Percentiles rank a stretch among this genome's conserved stretches.
Evolutionary conservation across 78 protist species (phyloP).

Genomic region (Dictyostelium brefeldianum): DNA sequence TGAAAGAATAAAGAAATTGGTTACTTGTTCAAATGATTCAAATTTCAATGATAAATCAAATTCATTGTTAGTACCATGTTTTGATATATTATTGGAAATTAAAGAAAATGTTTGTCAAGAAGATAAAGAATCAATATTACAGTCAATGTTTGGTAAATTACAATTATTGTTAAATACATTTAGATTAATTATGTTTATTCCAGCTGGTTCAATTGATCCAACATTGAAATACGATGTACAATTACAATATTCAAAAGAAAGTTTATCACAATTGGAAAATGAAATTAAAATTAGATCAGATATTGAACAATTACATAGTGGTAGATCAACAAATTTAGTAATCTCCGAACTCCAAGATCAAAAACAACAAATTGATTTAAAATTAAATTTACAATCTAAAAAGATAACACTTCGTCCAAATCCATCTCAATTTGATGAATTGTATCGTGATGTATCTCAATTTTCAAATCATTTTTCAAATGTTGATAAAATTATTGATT

Average conservation of each 20-base stretch:
- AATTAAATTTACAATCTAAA: constrained; percentile 25
- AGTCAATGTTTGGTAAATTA: constrained; percentile 40
- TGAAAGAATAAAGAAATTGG: background rate
- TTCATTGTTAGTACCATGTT: constrained; percentile 15
- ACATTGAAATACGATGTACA: constrained; percentile 56
- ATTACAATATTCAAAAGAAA: constrained; percentile 27
- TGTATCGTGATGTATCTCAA: constrained; percentile 52
- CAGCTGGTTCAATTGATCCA: constrained; percentile 72
- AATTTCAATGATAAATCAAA: background rate
- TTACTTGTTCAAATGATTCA: background rate
- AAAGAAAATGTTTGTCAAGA: background rate
- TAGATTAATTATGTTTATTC: constrained; percentile 45
- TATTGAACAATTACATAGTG: constrained; percentile 57
- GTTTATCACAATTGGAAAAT: constrained; percentile 5
- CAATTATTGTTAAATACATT: constrained; percentile 21
- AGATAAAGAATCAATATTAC: background rate
- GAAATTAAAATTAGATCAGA: constrained; percentile 32
- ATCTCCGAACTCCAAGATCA: background rate
- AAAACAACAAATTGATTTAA: constrained; percentile 26
- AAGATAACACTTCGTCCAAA: constrained; percentile 68
- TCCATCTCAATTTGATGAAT: constrained; percentile 65
- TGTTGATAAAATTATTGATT: constrained; percentile 43
- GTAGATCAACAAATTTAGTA: constrained; percentile 30
- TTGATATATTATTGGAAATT: constrained; percentile 5
- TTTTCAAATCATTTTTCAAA: constrained; percentile 48